Evolutionary conservation across 1,284 basidiomycete genomes (phyloP), one percentile per base, ranked within the genome.

Genomic region (Cryptococcus wingfieldii): DNA sequence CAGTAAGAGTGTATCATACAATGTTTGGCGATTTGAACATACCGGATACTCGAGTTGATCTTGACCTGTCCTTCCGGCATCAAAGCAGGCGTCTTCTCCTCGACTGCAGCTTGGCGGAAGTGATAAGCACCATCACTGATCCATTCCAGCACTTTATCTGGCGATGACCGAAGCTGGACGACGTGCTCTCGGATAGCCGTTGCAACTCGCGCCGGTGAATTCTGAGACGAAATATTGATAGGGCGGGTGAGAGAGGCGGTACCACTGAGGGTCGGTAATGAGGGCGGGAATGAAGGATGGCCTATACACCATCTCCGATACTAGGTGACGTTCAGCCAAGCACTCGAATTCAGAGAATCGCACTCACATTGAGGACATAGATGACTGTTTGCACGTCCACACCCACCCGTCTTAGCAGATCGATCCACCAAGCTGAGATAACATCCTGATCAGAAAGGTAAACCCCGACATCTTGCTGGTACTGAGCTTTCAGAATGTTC

Each of bases 241-340:
- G 56, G 47, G 51, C 61, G 60, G 60, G 62, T 61, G 49, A 65
- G 64, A 19, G 68, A 60, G 27, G 65, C 66, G 55, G 68, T 69
- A 34, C 63, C 63, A 2, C 46, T 55, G 2, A 68, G 62, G 5
- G 55, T 59, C 1, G 58, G 42, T 8, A 66, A 58, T 47, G 57
- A 61, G 38, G 49, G 39, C 5, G 67, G 67, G 59, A 67, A 68
- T 18, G 50, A 34, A 14, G 55, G 55, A 53, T 66, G 59, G 38
- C 46, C 55, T 13, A 52, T 41, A 53, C 62, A 59, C 38, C 61
- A 58, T 37, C 46, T 47, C 41, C 67, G 63, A 53, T 68, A 66
- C 67, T 68, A 55, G n/a, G 8, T 7, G 18, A 8, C 16, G 23
- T 4, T 14, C 4, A 28, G 14, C 2, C 16, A 10, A 28, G 23